Evolutionary conservation across 257 asterid genomes (phyloP), one percentile per base, ranked within the genome.

Genomic region (Scutellaria baicalensis): DNA sequence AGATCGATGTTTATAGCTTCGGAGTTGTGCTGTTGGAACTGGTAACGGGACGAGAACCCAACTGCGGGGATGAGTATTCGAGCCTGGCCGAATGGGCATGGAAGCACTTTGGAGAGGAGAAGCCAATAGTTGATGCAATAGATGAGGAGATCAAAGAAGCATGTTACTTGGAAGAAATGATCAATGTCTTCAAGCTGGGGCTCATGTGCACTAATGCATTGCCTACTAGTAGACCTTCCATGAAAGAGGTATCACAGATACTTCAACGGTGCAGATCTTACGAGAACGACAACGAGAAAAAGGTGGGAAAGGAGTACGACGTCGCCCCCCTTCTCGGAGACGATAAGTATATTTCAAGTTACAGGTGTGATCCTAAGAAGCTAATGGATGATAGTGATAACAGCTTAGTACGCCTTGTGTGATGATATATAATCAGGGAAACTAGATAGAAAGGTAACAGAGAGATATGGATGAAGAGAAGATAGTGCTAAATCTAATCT

Each of bases 21-120:
- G 87, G 89, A 11, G 89, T 84, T 3, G 86, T 84, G 38, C 78
- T 84, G 10, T 52, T 84, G 38, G 90, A 85, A 69, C 75, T 85
- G 45, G 85, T 78, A 50, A 82, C 87, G 3, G 90, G 90, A 31
- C 51, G 84, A 66, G 85, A 83, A 80, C 83, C 96, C 9, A 84
- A 81, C 48, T 59, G 36, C 5, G 91, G 93, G 49, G 95, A 82
- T 3, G 95, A 89, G 75, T 81, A 88, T 20, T 74, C 80, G 5
- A 83, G 89, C 83, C 89, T 92, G 1, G 95, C 94, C 9, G 95
- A 92, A 69, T 92, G 97, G 96, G 96, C 96, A 4, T 89, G 97
- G 96, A 83, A 56, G 79, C 83, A 75, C 23, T 85, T 77, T 0
- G 81, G 80, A 61, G 88, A 89, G 67, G 96, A 84, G 45, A 82